Base-by-base conservation (phyloP, 1,284 basidiomycete species). In the Baeospora myosura region DNA sequence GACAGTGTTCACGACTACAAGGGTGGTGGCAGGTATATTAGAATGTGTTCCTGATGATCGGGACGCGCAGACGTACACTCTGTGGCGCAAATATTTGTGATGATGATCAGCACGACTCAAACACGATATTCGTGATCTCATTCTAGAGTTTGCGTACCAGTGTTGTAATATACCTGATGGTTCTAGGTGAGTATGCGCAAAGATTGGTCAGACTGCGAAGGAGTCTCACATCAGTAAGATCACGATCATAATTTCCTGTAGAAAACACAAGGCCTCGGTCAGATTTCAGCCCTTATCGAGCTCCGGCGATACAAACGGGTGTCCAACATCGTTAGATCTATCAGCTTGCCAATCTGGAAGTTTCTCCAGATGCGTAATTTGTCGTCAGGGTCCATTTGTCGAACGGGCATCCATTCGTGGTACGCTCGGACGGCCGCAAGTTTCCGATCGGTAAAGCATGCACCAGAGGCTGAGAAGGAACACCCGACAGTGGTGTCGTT, bases 361-460 rank as follows among this genome's bases (percentile, higher is more conserved):
- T 75, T 76, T 26, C 80, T 68, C 78, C 78, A 84, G 48, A 83
- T 81, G 10, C 79, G 65, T 10, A 81, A 67, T 49, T 76, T 68
- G 52, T 83, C 78, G 40, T 71, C 71, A 2, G 70, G 66, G 44
- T 70, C 70, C 11, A 82, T 76, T 54, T 81, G 78, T 5, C 78
- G 68, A 45, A 83, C 78, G 11, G 81, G 80, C 65, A 83, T 74
- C 78, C 79, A 82, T 51, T 81, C 78, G 52, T 80, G 78, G 55
- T 81, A 84, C 0, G 79, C 78, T 22, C 64, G 67, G 23, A 80
- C 71, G 3, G 76, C 79, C 30, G 78, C 74, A 1, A 77, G 57
- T 57, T 81, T 81, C 32, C 81, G 60, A 51, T 81, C 77, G 3
- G 76, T 77, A 62, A 81, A 80, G 51, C 72, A 76, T 22, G 72